Conservation (phyloP, 2,329 filamentous ascomycete species). For the Aspergillus neotritici region DNA sequence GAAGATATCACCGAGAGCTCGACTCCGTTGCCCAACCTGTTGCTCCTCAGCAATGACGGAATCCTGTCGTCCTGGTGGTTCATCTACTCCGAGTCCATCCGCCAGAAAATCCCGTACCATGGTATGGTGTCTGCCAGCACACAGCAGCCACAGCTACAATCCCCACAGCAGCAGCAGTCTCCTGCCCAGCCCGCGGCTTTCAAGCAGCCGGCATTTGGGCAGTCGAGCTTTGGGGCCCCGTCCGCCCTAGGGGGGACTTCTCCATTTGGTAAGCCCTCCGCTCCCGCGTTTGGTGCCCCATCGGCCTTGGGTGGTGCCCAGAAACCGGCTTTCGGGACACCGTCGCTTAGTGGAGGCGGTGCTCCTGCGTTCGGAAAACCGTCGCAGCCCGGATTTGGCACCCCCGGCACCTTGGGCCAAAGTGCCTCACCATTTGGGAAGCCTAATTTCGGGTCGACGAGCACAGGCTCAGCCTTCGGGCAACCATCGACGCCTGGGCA, state of each 20-base stretch:
- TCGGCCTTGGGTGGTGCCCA: constrained; percentile 21
- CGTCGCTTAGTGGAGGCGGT: constrained; percentile 20
- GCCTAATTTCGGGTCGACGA: constrained; percentile 23
- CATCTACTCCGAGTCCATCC: constrained; percentile 80
- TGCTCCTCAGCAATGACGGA: constrained; percentile 84
- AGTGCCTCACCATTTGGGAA: constrained; percentile 30
- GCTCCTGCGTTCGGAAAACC: constrained; percentile 33
- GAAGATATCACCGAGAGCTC: constrained; percentile 75
- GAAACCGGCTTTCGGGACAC: constrained; percentile 29
- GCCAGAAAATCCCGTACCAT: constrained; percentile 65
- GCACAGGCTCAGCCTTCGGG: constrained; percentile 23
- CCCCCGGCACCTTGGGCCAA: constrained; percentile 29
- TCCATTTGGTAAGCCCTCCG: constrained; percentile 25
- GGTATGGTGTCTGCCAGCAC: constrained; percentile 51
- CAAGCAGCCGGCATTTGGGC: constrained; percentile 23
- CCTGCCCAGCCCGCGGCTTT: constrained; percentile 13
- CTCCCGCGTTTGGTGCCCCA: constrained; percentile 24
- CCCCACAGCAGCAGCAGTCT: constrained; percentile 13
- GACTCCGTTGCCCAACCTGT: constrained; percentile 73
- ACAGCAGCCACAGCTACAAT: constrained; percentile 28
- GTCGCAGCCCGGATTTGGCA: constrained; percentile 32
- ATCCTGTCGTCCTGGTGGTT: constrained; percentile 85
- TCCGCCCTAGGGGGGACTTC: constrained; percentile 18
- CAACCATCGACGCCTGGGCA: constrained; percentile 27
- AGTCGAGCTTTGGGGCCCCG: constrained; percentile 23